A percentile compares a stretch with the other conserved stretches of the same genome.
These are phyloP conservation scores for Tillandsia leiboldiana DNA, from an alignment of 176 grass and related monocot species.

Conservation along the genomic window DNA sequence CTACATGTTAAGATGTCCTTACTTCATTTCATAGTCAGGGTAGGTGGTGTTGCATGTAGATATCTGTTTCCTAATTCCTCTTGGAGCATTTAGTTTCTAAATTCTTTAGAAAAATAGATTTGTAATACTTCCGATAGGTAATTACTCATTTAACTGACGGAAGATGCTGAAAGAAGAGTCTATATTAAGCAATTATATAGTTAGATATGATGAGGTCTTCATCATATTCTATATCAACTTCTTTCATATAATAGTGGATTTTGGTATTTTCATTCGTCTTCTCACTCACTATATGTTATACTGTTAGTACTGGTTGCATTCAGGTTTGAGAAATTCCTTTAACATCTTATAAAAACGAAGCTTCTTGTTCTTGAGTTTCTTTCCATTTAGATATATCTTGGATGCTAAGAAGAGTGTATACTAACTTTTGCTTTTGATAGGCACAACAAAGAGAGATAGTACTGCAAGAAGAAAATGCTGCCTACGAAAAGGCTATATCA, in stretches of 20 bases:
- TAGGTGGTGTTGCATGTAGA: no score
- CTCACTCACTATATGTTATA: not conserved
- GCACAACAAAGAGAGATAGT: conserved; percentile 54
- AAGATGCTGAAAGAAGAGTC: not conserved
- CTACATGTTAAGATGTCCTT: no score
- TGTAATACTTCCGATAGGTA: no score
- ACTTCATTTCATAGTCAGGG: no score
- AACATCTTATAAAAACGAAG: not conserved
- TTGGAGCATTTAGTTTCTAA: no score
- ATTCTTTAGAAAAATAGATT: no score
- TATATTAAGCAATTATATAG: not conserved
- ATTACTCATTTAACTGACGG: no score
- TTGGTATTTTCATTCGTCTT: not conserved
- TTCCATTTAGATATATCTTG: not conserved
- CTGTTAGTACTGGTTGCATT: not conserved
- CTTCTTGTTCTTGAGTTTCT: not conserved
- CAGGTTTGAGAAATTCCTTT: not conserved
- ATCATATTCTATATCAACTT: not conserved
- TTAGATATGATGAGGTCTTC: no score
- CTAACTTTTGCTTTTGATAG: conserved; percentile 25
- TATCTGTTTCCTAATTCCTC: no score
- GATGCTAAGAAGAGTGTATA: not conserved
- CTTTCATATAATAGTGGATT: not conserved
- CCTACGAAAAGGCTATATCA: conserved; percentile 79
- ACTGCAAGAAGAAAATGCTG: conserved; percentile 70